Percentiles rank a stretch among this genome's conserved stretches.
Evolutionary conservation across 2,329 filamentous ascomycete genomes (phyloP).

Genomic region (Talaromyces sp.): DNA sequence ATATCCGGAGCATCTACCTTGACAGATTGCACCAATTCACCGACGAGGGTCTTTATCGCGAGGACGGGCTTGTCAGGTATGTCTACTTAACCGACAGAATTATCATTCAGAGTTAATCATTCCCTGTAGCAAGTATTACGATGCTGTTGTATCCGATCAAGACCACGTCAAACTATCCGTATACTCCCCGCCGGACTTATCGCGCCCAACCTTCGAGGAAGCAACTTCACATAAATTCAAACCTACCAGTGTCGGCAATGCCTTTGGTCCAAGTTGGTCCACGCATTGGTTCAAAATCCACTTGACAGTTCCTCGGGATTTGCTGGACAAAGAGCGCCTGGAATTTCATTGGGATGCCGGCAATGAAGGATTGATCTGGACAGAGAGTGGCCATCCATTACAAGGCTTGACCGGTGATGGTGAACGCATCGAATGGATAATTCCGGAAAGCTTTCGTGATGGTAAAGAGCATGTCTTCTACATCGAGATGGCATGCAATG

Average conservation of each 20-base stretch:
- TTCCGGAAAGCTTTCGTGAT: conserved; percentile 75
- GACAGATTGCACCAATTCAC: conserved; percentile 80
- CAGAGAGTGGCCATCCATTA: conserved; percentile 77
- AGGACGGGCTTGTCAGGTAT: conserved; percentile 67
- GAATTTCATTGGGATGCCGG: conserved; percentile 95
- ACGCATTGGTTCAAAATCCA: conserved; percentile 95
- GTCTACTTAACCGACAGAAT: conserved; percentile 24
- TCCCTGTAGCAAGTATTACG: conserved; percentile 60
- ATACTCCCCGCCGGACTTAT: conserved; percentile 74
- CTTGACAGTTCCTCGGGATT: conserved; percentile 67
- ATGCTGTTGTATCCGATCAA: conserved; percentile 61
- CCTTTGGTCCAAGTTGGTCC: conserved; percentile 91
- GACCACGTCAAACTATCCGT: conserved; percentile 78
- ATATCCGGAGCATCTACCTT: conserved; percentile 79
- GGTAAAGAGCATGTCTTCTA: conserved; percentile 86
- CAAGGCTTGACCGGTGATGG: conserved; percentile 88
- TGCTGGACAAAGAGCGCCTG: conserved; percentile 72
- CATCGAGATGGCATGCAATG: conserved; percentile 97
- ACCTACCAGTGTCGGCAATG: conserved; percentile 66
- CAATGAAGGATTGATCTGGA: conserved; percentile 94
- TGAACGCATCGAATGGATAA: conserved; percentile 85
- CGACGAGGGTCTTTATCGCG: conserved; percentile 69
- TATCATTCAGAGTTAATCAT: conserved; percentile 4
- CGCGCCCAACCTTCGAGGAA: conserved; percentile 80
- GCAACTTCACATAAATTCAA: conserved; percentile 72